These are phyloP conservation scores for Retiboletus flavoniger DNA, from an alignment of 1,284 basidiomycete genomes.

Conservation along the genomic window DNA sequence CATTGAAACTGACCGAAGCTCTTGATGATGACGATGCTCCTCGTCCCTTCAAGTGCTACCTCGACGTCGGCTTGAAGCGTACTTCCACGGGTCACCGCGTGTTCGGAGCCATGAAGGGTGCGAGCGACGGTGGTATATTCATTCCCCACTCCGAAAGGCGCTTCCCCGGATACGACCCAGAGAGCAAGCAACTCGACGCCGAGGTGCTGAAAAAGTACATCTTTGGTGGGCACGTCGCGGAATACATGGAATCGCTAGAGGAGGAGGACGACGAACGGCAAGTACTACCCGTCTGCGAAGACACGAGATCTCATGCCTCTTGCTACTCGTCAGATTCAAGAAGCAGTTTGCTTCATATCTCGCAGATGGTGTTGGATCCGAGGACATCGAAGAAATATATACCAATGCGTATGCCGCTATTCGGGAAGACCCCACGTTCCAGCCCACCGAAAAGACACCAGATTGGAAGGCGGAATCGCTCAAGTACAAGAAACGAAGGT, in stretches of 20 bases:
- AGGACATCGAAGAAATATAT: constrained; percentile 98
- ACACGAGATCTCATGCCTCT: constrained; percentile 8
- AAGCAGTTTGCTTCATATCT: constrained; percentile 98
- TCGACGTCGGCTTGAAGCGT: constrained; percentile 97
- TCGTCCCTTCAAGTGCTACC: constrained; percentile 97
- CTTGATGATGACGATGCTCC: constrained; percentile 93
- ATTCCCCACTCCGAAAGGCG: constrained; percentile 98
- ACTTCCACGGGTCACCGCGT: constrained; percentile 98
- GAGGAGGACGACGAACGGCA: constrained; percentile 99
- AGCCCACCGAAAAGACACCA: constrained; percentile 87
- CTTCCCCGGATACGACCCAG: constrained; percentile 97
- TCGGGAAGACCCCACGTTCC: constrained; percentile 91
- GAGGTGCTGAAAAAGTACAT: constrained; percentile 99
- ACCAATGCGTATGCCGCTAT: constrained; percentile 89
- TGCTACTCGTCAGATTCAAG: constrained; percentile 74
- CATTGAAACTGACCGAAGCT: constrained; percentile 77
- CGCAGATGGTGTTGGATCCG: constrained; percentile 92
- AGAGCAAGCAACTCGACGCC: constrained; percentile 91
- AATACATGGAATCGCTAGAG: constrained; percentile 99
- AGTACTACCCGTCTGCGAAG: constrained; percentile 20
- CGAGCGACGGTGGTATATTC: constrained; percentile 96
- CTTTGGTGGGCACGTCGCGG: constrained; percentile 95
- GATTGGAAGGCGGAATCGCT: constrained; percentile 90
- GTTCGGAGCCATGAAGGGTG: constrained; percentile 99
- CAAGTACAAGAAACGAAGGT: constrained; percentile 72